Evolutionary conservation across 2,329 filamentous ascomycete species (phyloP).

Genomic region (Sarocladiaceae sp.): DNA sequence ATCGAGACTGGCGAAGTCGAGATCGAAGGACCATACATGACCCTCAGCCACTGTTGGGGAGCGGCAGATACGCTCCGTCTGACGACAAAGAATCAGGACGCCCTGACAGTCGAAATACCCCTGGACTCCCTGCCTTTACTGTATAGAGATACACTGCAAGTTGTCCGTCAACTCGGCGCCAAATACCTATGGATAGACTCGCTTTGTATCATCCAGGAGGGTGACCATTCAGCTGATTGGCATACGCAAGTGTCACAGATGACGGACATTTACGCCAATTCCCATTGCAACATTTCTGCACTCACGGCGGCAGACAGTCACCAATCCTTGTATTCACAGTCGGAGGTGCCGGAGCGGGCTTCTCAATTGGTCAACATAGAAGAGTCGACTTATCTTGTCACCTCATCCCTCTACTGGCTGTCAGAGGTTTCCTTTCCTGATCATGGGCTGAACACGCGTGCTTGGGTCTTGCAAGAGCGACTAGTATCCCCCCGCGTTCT

Average conservation of each 20-base stretch:
- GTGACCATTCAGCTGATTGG: neutral
- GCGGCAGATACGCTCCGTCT: neutral
- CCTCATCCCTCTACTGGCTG: neutral
- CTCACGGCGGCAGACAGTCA: neutral
- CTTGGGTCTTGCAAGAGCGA: neutral
- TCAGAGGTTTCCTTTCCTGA: neutral
- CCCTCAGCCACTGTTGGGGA: neutral
- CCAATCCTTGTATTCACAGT: neutral
- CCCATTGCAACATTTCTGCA: neutral
- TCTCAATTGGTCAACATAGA: neutral
- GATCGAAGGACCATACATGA: neutral
- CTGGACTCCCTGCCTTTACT: neutral
- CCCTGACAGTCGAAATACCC: neutral
- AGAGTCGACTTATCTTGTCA: neutral
- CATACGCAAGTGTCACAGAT: neutral
- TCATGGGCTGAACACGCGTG: neutral
- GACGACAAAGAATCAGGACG: neutral
- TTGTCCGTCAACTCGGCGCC: neutral
- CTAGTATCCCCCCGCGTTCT: neutral
- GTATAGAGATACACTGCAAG: neutral
- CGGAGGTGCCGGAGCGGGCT: neutral
- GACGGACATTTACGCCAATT: neutral
- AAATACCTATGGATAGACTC: neutral
- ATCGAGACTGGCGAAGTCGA: neutral
- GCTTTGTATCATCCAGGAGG: neutral